Evolutionary conservation across 129 eudicot genomes (phyloP).

Genomic region (Flaveria brownii): DNA sequence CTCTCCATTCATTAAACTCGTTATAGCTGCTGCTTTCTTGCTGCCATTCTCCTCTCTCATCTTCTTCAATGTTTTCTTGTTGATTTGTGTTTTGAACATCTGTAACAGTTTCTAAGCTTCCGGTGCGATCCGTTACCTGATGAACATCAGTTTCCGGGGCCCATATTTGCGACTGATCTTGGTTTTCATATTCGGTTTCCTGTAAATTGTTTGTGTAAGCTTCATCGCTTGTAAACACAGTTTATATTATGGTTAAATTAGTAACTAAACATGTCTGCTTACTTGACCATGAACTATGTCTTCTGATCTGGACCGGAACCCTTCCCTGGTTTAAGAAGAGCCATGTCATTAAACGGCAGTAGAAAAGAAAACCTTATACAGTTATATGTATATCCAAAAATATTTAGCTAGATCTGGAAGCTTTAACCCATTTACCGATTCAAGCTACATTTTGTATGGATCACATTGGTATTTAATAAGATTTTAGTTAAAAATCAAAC

Average conservation of each 20-base stretch:
- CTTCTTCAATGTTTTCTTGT: conserved; percentile 49
- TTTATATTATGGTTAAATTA: conserved; percentile 31
- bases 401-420: conserved; percentile 1
- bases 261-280: conserved; percentile 55
- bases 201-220: conserved; percentile 40
- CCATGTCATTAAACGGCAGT: conserved; percentile 18
- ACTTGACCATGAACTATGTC: conserved; percentile 72
- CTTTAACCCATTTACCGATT: neutral
- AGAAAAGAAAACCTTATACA: neutral
- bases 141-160: conserved; percentile 44
- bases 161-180: conserved; percentile 45
- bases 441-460: neutral
- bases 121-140: conserved; percentile 47
- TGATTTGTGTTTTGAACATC: conserved; percentile 45
- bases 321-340: conserved; percentile 64
- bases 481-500: neutral
- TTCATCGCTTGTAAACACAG: conserved; percentile 45
- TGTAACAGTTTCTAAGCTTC: conserved; percentile 38
- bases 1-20: conserved; percentile 60
- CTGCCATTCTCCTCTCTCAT: conserved; percentile 56
- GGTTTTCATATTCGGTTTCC: conserved; percentile 59
- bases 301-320: conserved; percentile 81
- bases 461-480: neutral
- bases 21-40: conserved; percentile 41
- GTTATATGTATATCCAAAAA: neutral